phyloP scores from a whole-genome alignment of 2,329 filamentous ascomycete genomes.

The Xylariaceae sp. region DNA sequence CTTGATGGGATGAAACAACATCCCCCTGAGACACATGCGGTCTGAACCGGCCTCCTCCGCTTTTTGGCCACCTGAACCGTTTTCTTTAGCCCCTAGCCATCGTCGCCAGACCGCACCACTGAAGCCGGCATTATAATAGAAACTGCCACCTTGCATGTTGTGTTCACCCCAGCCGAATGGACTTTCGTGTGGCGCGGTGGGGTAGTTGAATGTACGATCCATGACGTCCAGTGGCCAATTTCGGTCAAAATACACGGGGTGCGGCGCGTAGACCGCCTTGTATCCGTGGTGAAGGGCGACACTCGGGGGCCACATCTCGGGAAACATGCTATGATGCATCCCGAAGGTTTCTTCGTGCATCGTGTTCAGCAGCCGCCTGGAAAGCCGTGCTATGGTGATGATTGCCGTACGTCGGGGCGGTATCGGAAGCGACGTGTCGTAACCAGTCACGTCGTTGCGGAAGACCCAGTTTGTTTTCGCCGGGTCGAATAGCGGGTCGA shows the following conservation, averaged over 20 bases:
- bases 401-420: conserved; percentile 61
- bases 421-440: conserved; percentile 50
- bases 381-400: conserved; percentile 58
- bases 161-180: conserved; percentile 65
- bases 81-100: conserved; percentile 52
- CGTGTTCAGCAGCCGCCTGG: conserved; percentile 52
- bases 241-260: conserved; percentile 68
- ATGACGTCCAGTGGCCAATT: conserved; percentile 61
- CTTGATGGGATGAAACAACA: conserved; percentile 70
- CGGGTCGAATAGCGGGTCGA: conserved; percentile 63
- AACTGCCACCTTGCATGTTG: conserved; percentile 67
- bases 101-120: conserved; percentile 63
- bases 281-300: conserved; percentile 61
- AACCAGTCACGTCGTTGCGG: conserved; percentile 58
- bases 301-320: conserved; percentile 63
- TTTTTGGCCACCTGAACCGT: conserved; percentile 39
- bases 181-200: conserved; percentile 53
- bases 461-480: conserved; percentile 60
- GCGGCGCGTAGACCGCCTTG: conserved; percentile 65
- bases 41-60: conserved; percentile 31
- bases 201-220: conserved; percentile 65
- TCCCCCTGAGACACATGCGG: conserved; percentile 67
- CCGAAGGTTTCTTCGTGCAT: conserved; percentile 61
- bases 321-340: conserved; percentile 58
- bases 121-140: conserved; percentile 68